phyloP scores from a whole-genome alignment of 2,329 filamentous ascomycete species.

The Neonectria hederae region DNA sequence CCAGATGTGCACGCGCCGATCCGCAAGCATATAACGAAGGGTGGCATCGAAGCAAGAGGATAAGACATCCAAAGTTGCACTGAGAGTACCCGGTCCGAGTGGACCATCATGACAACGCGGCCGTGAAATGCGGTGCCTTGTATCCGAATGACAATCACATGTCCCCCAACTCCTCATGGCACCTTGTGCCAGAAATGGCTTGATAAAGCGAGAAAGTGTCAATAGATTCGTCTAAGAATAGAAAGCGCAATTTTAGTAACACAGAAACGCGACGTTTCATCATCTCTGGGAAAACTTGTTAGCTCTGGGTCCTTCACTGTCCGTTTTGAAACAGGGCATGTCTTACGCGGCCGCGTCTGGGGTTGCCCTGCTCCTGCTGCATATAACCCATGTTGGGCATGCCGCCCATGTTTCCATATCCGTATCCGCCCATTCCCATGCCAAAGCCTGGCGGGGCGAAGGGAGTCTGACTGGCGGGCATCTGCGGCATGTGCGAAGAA shows the following conservation, averaged over 20 bases:
- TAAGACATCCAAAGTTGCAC: slow-evolving; percentile 37
- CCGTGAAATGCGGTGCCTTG: slow-evolving; percentile 29
- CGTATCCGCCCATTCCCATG: slow-evolving; percentile 57
- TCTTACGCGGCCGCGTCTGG: slow-evolving; percentile 68
- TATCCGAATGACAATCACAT: slow-evolving; percentile 29
- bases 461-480: slow-evolving; percentile 54
- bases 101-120: slow-evolving; percentile 27
- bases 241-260: slow-evolving; percentile 19
- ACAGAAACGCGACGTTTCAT: slow-evolving; percentile 28
- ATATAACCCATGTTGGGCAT: slow-evolving; percentile 62
- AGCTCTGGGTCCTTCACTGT: slow-evolving; percentile 33
- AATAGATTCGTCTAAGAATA: slow-evolving; percentile 33
- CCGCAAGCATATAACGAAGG: slow-evolving; percentile 30
- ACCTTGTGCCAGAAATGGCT: slow-evolving; percentile 33
- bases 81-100: slow-evolving; percentile 22
- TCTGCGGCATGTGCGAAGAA: slow-evolving; percentile 52
- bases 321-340: slow-evolving; percentile 24
- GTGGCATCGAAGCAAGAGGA: slow-evolving; percentile 34
- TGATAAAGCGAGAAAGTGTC: slow-evolving; percentile 31
- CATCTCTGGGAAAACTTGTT: slow-evolving; percentile 42
- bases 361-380: slow-evolving; percentile 64
- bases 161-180: slow-evolving; percentile 38
- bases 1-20: slow-evolving; percentile 34
- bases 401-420: slow-evolving; percentile 55
- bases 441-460: slow-evolving; percentile 62